Conservation (phyloP, 148 eudicot species). For the Fagopyrum tataricum region DNA sequence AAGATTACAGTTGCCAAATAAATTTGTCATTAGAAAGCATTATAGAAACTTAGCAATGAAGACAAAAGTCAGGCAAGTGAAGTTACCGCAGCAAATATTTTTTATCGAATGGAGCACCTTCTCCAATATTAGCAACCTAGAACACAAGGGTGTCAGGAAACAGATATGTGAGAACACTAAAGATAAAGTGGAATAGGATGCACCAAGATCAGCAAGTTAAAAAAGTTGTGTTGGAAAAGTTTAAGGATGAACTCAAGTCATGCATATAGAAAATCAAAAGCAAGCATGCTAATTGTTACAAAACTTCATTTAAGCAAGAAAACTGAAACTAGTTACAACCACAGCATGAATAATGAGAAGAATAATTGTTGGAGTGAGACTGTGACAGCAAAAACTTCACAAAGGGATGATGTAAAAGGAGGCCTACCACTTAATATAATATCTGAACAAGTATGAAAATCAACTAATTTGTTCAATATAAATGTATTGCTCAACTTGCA, state of each 20-base stretch:
- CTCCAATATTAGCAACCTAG: constrained; percentile 91
- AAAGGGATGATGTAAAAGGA: too few species aligned
- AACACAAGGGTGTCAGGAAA: background rate
- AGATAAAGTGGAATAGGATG: background rate
- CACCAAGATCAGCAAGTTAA: background rate
- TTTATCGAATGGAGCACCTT: constrained; percentile 89
- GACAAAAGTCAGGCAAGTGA: constrained; percentile 9
- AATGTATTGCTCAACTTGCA: background rate
- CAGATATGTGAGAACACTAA: background rate
- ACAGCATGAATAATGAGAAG: background rate
- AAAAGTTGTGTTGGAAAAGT: too few species aligned
- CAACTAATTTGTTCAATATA: background rate
- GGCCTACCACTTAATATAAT: background rate
- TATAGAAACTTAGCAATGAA: constrained; percentile 5
- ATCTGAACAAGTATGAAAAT: background rate
- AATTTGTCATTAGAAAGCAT: background rate
- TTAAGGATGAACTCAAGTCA: background rate
- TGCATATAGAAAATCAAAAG: background rate
- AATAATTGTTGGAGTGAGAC: too few species aligned
- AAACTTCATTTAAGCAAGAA: background rate
- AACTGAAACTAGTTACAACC: background rate
- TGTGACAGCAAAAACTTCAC: background rate
- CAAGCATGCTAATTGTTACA: background rate
- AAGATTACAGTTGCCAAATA: constrained; percentile 15
- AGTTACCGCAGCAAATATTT: constrained; percentile 80